Evolutionary conservation across 805 yeast genomes (phyloP).

Genomic region (Candida orba): DNA sequence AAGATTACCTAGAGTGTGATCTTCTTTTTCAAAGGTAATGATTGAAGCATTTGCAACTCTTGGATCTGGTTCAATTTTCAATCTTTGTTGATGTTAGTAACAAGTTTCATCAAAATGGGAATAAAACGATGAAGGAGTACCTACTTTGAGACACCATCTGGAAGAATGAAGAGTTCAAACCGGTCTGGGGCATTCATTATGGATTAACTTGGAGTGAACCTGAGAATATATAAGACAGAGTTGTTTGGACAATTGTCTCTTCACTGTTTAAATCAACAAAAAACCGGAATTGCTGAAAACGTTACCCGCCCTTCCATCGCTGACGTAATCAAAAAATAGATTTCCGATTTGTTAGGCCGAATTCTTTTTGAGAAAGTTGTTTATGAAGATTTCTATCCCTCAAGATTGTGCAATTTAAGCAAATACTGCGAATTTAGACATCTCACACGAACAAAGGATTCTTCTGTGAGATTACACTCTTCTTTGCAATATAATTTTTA

Average conservation of each 20-base stretch:
- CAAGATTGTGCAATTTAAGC: neutral
- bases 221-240: neutral
- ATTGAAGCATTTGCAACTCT: slow-evolving; percentile 93
- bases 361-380: neutral
- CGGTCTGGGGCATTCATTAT: slow-evolving; percentile 96
- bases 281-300: neutral
- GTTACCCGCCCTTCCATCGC: too few species aligned
- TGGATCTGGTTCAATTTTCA: slow-evolving; percentile 86
- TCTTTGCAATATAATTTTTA: too few species aligned
- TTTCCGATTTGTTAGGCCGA: too few species aligned
- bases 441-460: too few species aligned
- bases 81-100: slow-evolving; percentile 29
- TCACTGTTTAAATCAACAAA: neutral
- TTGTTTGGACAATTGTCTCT: neutral
- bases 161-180: slow-evolving; percentile 90
- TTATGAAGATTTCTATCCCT: neutral
- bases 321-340: too few species aligned
- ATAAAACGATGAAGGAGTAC: slow-evolving; percentile 22
- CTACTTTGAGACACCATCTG: slow-evolving; percentile 95
- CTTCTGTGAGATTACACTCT: too few species aligned
- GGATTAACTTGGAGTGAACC: neutral
- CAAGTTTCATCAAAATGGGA: slow-evolving; percentile 3
- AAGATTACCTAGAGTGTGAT: slow-evolving; percentile 91
- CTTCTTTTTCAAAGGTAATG: slow-evolving; percentile 92
- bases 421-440: too few species aligned